These are phyloP conservation scores for Pseudocercospora cruenta DNA, from an alignment of 2,329 filamentous ascomycete species.

Conservation along the genomic window DNA sequence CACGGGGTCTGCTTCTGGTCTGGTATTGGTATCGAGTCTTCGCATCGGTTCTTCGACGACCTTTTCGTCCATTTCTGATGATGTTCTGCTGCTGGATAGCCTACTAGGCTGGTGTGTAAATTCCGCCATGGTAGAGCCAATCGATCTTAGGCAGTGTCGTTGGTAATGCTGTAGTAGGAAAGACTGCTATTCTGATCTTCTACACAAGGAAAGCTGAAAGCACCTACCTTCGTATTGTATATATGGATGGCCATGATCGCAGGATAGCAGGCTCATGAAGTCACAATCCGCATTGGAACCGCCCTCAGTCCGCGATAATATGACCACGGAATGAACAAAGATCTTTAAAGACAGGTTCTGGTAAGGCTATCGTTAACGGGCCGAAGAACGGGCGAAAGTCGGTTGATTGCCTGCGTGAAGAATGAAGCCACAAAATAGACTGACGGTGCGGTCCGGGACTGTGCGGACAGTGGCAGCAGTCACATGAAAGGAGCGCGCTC, in stretches of 20 bases:
- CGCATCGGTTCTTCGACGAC: not conserved
- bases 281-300: conserved; percentile 20
- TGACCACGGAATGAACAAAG: conserved; percentile 3
- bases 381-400: conserved; percentile 19
- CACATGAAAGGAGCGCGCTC: not conserved
- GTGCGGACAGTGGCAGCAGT: not conserved
- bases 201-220: not conserved
- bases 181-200: not conserved
- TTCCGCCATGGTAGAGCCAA: conserved; percentile 9
- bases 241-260: conserved; percentile 4
- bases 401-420: conserved; percentile 5
- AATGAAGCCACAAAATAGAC: conserved; percentile 18
- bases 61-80: conserved; percentile 2
- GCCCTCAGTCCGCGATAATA: conserved; percentile 14
- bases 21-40: conserved; percentile 13
- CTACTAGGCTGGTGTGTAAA: not conserved
- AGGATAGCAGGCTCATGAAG: conserved; percentile 3
- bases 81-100: conserved; percentile 1
- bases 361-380: not conserved
- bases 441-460: conserved; percentile 19
- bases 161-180: not conserved
- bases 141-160: not conserved
- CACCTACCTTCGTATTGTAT: conserved; percentile 16
- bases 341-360: conserved; percentile 14
- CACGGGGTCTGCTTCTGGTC: conserved; percentile 6